Conservation (phyloP, 768 basidiomycete genomes). For the Lactarius tabidus region DNA sequence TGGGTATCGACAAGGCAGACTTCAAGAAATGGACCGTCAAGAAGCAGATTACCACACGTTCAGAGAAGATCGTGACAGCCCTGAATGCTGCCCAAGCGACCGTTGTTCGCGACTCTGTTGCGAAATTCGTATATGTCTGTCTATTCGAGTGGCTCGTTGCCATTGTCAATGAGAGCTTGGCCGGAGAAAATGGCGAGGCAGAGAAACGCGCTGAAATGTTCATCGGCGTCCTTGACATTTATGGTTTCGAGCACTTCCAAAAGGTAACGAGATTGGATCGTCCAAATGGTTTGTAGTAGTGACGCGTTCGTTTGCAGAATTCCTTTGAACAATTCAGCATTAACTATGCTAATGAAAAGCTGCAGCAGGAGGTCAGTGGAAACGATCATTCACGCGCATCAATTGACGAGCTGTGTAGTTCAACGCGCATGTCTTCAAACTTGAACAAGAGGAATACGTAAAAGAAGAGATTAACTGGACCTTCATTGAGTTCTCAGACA, state of each 20-base stretch:
- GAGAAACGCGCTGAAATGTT: slow-evolving; percentile 94
- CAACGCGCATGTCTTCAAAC: slow-evolving; percentile 98
- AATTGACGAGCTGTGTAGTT: slow-evolving; percentile 50
- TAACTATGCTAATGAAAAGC: slow-evolving; percentile 97
- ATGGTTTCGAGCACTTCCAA: slow-evolving; percentile 96
- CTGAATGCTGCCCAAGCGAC: slow-evolving; percentile 86
- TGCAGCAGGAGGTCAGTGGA: slow-evolving; percentile 87
- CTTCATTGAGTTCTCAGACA: slow-evolving; percentile 98
- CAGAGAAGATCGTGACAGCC: slow-evolving; percentile 90
- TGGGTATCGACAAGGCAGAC: slow-evolving; percentile 84
- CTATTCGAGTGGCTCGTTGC: slow-evolving; percentile 98
- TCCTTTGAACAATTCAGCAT: slow-evolving; percentile 99
- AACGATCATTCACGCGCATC: not conserved
- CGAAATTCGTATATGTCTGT: slow-evolving; percentile 98
- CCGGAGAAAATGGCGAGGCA: slow-evolving; percentile 91
- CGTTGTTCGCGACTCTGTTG: slow-evolving; percentile 92
- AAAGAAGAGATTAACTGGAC: slow-evolving; percentile 99
- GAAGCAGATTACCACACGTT: slow-evolving; percentile 92
- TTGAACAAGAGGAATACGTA: slow-evolving; percentile 99
- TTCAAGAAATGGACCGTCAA: slow-evolving; percentile 99
- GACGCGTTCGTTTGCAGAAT: slow-evolving; percentile 43
- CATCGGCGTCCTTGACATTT: slow-evolving; percentile 98
- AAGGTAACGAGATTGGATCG: slow-evolving; percentile 49
- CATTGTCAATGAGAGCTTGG: slow-evolving; percentile 94
- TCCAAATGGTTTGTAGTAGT: not conserved